Conservation (phyloP, 148 eudicot species). For the Silene conica region DNA sequence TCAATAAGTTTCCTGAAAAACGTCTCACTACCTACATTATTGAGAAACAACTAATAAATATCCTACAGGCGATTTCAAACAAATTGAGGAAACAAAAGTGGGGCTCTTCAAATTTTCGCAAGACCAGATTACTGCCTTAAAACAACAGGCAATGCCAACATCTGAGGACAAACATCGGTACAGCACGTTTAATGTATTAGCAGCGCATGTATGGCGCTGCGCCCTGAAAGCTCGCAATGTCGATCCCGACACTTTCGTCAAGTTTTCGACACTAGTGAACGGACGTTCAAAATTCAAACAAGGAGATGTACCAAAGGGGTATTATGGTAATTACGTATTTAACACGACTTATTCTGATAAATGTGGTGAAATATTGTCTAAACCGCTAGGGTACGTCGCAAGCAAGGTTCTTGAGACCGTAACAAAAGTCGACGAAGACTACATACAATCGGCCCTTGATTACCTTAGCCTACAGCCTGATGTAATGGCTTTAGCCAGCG, state of each 20-base stretch:
- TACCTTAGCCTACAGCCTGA: conserved; percentile 29
- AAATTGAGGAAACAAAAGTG: too few species aligned
- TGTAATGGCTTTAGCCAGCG: conserved; percentile 18
- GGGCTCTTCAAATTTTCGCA: conserved; percentile 19
- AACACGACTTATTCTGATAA: conserved; percentile 20
- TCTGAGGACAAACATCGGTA: background rate
- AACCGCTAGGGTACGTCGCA: conserved; percentile 28
- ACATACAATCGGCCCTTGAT: conserved; percentile 29
- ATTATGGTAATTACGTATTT: conserved; percentile 32
- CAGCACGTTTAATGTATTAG: conserved; percentile 30
- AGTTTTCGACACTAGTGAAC: conserved; percentile 25
- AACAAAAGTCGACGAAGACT: conserved; percentile 24
- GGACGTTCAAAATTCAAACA: conserved; percentile 25
- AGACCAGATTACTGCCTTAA: conserved; percentile 23
- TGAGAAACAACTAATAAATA: too few species aligned
- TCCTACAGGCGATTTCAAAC: too few species aligned
- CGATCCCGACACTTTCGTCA: conserved; percentile 12
- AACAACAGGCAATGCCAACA: conserved; percentile 15
- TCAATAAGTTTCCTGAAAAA: too few species aligned
- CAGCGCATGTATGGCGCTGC: conserved; percentile 33
- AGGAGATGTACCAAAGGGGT: conserved; percentile 25
- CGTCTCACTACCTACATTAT: too few species aligned
- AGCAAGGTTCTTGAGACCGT: conserved; percentile 27
- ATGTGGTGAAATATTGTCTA: conserved; percentile 21
- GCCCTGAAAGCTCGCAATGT: conserved; percentile 28